These are phyloP conservation scores for Desmodesmus armatus DNA, from an alignment of 139 green algal species.

Conservation along the genomic window DNA sequence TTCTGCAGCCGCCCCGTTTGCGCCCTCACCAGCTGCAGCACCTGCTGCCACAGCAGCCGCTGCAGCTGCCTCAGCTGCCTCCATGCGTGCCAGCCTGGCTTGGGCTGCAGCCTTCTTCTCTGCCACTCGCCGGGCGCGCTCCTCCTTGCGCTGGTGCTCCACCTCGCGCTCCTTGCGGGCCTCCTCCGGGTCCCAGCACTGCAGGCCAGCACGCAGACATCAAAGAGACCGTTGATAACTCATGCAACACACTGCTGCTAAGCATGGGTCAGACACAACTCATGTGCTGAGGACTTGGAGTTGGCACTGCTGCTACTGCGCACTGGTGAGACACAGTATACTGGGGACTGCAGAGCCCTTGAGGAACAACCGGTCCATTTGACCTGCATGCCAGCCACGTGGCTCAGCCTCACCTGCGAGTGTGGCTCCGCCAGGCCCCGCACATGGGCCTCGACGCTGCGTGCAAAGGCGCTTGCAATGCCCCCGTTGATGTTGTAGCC, in stretches of 20 bases:
- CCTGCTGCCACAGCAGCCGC: not conserved
- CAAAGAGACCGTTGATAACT: no score
- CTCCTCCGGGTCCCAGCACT: constrained; percentile 37
- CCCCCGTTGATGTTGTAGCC: constrained; percentile 92
- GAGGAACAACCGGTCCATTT: not conserved
- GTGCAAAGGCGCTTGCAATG: constrained; percentile 84
- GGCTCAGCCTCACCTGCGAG: constrained; percentile 42
- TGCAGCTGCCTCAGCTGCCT: constrained; percentile 10
- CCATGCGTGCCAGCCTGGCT: constrained; percentile 30
- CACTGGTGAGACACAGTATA: not conserved
- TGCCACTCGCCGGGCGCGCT: constrained; percentile 26
- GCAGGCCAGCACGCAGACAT: not conserved
- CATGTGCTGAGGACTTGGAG: no score
- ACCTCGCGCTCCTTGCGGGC: constrained; percentile 13
- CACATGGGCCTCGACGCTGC: constrained; percentile 89
- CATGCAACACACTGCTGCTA: no score
- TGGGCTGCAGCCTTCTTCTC: constrained; percentile 40
- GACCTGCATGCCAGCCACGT: not conserved
- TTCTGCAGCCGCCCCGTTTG: constrained; percentile 31
- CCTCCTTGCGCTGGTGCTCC: constrained; percentile 4
- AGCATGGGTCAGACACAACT: no score
- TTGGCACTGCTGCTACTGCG: no score
- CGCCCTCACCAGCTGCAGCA: constrained; percentile 38
- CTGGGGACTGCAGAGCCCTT: not conserved
- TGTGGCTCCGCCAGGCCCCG: constrained; percentile 71